Evolutionary conservation across 1,284 basidiomycete genomes (phyloP), one percentile per base, ranked within the genome.

Genomic region (Moesziomyces sp.): DNA sequence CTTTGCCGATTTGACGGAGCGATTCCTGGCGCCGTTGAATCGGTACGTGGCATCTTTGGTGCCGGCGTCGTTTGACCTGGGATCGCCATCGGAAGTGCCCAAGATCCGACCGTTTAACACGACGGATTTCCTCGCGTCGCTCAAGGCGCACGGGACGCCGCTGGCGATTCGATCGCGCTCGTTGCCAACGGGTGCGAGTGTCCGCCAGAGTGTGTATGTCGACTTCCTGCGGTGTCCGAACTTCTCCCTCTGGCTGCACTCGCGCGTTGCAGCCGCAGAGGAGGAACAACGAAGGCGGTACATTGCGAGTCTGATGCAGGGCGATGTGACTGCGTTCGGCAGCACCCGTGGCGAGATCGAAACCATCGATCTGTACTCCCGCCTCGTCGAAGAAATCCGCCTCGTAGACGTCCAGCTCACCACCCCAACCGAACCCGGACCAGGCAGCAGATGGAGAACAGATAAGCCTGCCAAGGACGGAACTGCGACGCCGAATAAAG

Each of bases 21-120:
- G 91, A 43, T 88, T 98, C 63, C 89, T 98, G n/a, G 90, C 93
- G 1, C 96, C 96, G 0, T 87, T 99, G 3, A 92, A 95, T 78
- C 90, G 95, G 67, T 98, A 98, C 86, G 90, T 98, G 50, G 92
- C 94, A 68, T 93, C 92, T 40, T 42, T 81, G 46, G 58, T 73
- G 28, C 58, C 77, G 13, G 62, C 75, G 16, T 42, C 54, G 40
- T 74, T 77, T 52, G 63, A 80, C 64, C 58, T 78, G 13, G 56
- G 70, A 55, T 70, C 70, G 28, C 68, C 76, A 10, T 59, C 68
- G 58, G 76, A 72, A 52, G 55, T 60, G 74, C 75, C 75, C 54
- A 63, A 64, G 53, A 72, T 83, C 59, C 51, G 90, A 74, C 89
- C 92, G 0, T 99, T 98, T 85, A 93, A 90, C 76, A 86, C 89